Conservation (phyloP, 2,329 filamentous ascomycete genomes). For the Aspergillus sp. region DNA sequence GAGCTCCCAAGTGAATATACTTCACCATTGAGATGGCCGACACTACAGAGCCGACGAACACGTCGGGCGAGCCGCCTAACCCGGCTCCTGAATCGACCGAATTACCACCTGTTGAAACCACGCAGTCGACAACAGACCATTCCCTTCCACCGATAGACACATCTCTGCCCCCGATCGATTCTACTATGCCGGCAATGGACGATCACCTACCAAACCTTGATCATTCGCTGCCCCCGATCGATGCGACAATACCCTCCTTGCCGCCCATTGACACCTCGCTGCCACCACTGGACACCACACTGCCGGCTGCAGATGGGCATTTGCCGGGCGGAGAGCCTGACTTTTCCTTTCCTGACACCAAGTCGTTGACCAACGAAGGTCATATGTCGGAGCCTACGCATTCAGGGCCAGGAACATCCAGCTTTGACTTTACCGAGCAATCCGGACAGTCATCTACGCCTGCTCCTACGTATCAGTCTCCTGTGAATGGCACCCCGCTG, state of each 20-base stretch:
- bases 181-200: constrained; percentile 30
- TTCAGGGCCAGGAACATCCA: constrained; percentile 16
- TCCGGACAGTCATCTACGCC: constrained; percentile 35
- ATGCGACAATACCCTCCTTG: constrained; percentile 33
- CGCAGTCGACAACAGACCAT: constrained; percentile 18
- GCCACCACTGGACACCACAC: constrained; percentile 32
- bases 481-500: constrained; percentile 42
- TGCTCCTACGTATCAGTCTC: constrained; percentile 48
- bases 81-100: constrained; percentile 15
- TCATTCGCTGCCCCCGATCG: constrained; percentile 32
- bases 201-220: constrained; percentile 30
- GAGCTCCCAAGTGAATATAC: neutral
- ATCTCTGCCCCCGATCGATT: constrained; percentile 30
- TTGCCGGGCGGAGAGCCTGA: constrained; percentile 12
- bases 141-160: constrained; percentile 31
- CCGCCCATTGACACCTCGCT: constrained; percentile 29
- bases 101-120: neutral
- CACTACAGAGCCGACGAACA: constrained; percentile 20
- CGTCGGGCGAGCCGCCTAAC: constrained; percentile 23
- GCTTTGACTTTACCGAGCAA: constrained; percentile 26
- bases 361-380: constrained; percentile 13
- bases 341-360: constrained; percentile 22
- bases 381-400: constrained; percentile 7
- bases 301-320: constrained; percentile 23
- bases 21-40: constrained; percentile 25